Evolutionary conservation across 2,329 filamentous ascomycete genomes (phyloP).

Genomic region (Penicillium occitanis): DNA sequence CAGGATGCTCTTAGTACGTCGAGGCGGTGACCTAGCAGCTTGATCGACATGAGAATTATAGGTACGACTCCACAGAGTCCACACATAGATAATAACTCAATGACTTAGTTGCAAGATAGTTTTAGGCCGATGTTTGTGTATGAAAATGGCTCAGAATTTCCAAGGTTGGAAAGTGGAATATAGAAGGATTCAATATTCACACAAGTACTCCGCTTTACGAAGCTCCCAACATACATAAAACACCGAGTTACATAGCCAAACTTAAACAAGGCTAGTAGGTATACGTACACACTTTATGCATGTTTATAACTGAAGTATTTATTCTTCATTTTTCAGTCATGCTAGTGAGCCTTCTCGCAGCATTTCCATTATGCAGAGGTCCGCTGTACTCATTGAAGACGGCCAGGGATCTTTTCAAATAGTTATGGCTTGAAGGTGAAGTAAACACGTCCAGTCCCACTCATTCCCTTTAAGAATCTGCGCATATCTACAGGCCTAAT

Average conservation of each 20-base stretch:
- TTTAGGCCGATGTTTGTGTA: no score
- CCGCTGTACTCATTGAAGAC: neutral
- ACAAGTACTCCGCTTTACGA: neutral
- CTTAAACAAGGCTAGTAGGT: neutral
- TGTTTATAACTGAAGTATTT: neutral
- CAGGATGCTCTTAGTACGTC: neutral
- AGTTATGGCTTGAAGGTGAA: neutral
- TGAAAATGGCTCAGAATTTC: no score
- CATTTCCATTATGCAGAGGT: neutral
- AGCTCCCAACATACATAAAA: neutral
- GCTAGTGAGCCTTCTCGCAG: neutral
- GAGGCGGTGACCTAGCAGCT: neutral
- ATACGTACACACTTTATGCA: neutral
- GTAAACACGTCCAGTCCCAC: neutral
- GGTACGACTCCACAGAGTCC: neutral
- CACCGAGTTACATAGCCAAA: neutral
- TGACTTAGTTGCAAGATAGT: neutral
- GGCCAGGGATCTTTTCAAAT: neutral
- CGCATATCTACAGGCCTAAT: no score
- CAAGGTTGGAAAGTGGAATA: no score
- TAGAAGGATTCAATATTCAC: neutral
- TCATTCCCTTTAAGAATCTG: neutral
- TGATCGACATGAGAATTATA: neutral
- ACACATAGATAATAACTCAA: neutral
- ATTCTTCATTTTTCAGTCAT: neutral